Conservation (phyloP, 208 protist genomes). For the Acanthamoeba lenticulata region DNA sequence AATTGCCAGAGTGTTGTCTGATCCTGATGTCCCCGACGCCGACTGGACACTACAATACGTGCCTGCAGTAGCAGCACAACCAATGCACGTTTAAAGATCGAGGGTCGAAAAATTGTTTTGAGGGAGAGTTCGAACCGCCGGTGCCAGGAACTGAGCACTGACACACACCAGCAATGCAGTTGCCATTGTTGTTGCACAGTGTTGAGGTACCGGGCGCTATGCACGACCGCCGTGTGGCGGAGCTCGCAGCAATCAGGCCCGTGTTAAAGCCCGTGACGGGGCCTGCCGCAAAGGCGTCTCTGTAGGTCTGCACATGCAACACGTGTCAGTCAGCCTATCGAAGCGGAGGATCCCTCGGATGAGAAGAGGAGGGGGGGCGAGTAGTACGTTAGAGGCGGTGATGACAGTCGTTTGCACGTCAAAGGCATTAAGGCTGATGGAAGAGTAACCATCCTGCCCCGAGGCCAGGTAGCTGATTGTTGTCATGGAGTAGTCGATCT, state of each 20-base stretch:
- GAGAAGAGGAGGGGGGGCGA: neutral
- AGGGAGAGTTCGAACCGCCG: neutral
- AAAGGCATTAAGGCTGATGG: neutral
- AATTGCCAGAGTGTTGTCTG: neutral
- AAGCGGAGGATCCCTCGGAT: neutral
- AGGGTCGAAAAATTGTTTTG: neutral
- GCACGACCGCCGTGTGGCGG: neutral
- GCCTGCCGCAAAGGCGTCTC: neutral
- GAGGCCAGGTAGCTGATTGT: slow-evolving; percentile 13
- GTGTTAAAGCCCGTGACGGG: neutral
- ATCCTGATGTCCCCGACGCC: too few species aligned
- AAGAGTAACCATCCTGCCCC: slow-evolving; percentile 7
- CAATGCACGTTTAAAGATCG: too few species aligned
- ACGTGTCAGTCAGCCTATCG: neutral
- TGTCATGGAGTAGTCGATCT: slow-evolving; percentile 13
- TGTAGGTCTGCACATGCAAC: neutral
- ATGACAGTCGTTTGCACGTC: neutral
- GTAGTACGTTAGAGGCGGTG: neutral
- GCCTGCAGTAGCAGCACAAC: too few species aligned
- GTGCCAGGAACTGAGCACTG: neutral
- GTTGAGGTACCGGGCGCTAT: neutral
- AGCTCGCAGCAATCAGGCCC: neutral
- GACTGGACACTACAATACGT: too few species aligned
- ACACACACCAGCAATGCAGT: neutral
- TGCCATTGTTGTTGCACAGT: neutral